A percentile compares a stretch with the other conserved stretches of the same genome.
Conservation (phyloP, 2,329 filamentous ascomycete genomes). For the Colletotrichum sp. region DNA sequence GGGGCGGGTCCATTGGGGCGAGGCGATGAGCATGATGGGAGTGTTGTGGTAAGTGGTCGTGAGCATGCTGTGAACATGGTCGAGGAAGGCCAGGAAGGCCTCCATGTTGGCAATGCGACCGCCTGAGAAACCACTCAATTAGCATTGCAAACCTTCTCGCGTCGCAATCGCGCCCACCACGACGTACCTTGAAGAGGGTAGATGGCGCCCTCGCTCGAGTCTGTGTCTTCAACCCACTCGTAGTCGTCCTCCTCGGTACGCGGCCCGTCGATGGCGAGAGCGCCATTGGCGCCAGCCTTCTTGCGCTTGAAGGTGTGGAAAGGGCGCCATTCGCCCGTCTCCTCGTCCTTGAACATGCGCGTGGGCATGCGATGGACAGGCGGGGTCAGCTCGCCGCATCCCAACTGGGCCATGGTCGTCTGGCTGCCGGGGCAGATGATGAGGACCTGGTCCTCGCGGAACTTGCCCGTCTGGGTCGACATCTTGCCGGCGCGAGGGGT, state of each 20-base stretch:
- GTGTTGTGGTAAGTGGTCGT: constrained; percentile 96
- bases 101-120: constrained; percentile 90
- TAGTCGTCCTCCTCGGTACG: constrained; percentile 57
- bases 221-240: constrained; percentile 86
- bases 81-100: constrained; percentile 91
- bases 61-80: constrained; percentile 88
- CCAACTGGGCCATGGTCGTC: constrained; percentile 89
- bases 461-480: constrained; percentile 63
- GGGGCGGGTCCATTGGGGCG: constrained; percentile 87
- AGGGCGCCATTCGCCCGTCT: constrained; percentile 77
- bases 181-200: constrained; percentile 74
- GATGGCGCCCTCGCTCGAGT: constrained; percentile 86
- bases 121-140: constrained; percentile 44
- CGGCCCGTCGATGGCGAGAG: constrained; percentile 13
- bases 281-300: constrained; percentile 42
- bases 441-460: constrained; percentile 69
- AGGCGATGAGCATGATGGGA: constrained; percentile 87
- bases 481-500: constrained; percentile 38
- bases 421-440: constrained; percentile 84
- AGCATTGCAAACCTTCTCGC: background rate
- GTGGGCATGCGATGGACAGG: constrained; percentile 87
- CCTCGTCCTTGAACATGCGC: constrained; percentile 90
- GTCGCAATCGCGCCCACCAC: constrained; percentile 24
- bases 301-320: constrained; percentile 76
- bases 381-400: constrained; percentile 88